Percentiles rank a stretch among this genome's conserved stretches.
Evolutionary conservation across 2,329 filamentous ascomycete species (phyloP).

Genomic region (Diaporthe velutina): DNA sequence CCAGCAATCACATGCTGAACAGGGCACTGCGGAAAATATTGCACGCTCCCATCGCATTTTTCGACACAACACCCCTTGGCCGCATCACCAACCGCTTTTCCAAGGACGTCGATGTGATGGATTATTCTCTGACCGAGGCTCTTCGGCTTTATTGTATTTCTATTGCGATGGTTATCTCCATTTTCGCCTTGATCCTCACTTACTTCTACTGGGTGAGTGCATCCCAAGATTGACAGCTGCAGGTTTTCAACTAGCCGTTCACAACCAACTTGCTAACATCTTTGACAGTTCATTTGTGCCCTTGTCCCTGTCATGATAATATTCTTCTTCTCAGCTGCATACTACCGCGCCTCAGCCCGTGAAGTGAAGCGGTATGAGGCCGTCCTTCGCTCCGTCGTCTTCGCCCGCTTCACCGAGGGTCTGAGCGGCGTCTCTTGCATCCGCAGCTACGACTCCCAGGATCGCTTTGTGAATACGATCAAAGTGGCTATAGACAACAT

Average conservation of each 20-base stretch:
- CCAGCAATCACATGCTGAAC: slow-evolving; percentile 73
- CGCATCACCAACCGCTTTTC: slow-evolving; percentile 79
- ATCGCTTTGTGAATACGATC: slow-evolving; percentile 58
- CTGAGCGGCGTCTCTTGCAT: slow-evolving; percentile 69
- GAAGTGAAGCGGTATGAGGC: slow-evolving; percentile 78
- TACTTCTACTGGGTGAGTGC: slow-evolving; percentile 67
- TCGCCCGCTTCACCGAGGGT: slow-evolving; percentile 75
- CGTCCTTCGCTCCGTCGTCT: slow-evolving; percentile 74
- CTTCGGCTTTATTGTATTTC: slow-evolving; percentile 77
- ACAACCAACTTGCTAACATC: not conserved
- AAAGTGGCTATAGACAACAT: slow-evolving; percentile 69
- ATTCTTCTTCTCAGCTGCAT: slow-evolving; percentile 73
- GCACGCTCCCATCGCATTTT: slow-evolving; percentile 54
- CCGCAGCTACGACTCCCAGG: slow-evolving; percentile 73
- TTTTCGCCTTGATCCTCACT: slow-evolving; percentile 74
- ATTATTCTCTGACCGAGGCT: slow-evolving; percentile 73
- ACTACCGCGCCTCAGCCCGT: slow-evolving; percentile 76
- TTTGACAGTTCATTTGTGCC: slow-evolving; percentile 69
- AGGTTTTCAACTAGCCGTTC: too few species aligned
- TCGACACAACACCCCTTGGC: slow-evolving; percentile 78
- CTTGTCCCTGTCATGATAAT: slow-evolving; percentile 71
- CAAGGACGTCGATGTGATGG: slow-evolving; percentile 79
- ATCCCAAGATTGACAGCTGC: not conserved
- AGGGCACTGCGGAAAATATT: slow-evolving; percentile 28
- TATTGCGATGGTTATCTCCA: slow-evolving; percentile 71